Percentiles rank a stretch among this genome's conserved stretches.
phyloP scores from a whole-genome alignment of 2,329 filamentous ascomycete species.

The Conoideocrella luteorostrata region DNA sequence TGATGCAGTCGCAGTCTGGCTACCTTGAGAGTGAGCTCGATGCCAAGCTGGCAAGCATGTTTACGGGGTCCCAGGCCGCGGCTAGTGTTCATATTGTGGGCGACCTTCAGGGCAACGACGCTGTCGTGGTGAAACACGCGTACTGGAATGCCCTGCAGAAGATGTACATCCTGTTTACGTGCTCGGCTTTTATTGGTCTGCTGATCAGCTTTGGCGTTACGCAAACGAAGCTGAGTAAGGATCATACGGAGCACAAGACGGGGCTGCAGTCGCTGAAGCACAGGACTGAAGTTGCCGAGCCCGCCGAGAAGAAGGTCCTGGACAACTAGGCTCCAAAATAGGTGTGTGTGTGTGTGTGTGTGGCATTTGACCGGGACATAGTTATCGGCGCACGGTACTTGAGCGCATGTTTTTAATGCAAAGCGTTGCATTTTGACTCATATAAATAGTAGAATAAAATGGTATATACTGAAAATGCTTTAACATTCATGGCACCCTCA shows the following conservation, averaged over 20 bases:
- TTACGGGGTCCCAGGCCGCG: constrained; percentile 55
- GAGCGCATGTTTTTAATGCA: too few species aligned
- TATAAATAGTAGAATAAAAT: background rate
- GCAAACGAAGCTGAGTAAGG: constrained; percentile 44
- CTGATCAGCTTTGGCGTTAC: constrained; percentile 41
- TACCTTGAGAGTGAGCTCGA: constrained; percentile 44
- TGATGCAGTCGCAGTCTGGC: constrained; percentile 52
- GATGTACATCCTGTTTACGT: constrained; percentile 54
- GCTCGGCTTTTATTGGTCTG: constrained; percentile 41
- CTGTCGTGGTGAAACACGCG: constrained; percentile 34
- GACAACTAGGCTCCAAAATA: constrained; percentile 1
- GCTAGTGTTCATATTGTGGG: constrained; percentile 54
- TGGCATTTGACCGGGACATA: too few species aligned
- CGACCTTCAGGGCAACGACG: constrained; percentile 40
- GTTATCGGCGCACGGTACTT: too few species aligned
- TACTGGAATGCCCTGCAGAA: constrained; percentile 44
- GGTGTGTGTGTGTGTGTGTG: too few species aligned
- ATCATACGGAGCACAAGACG: constrained; percentile 53
- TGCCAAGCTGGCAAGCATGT: constrained; percentile 38
- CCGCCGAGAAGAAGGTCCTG: constrained; percentile 10
- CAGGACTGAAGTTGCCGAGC: constrained; percentile 17
- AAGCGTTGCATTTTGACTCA: background rate
- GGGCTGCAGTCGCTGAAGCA: constrained; percentile 40
- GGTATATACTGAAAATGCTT: too few species aligned
- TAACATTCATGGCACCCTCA: constrained; percentile 32